Base-by-base conservation (phyloP, 2,329 filamentous ascomycete genomes). In the Magnaporthiopsis incrustans region DNA sequence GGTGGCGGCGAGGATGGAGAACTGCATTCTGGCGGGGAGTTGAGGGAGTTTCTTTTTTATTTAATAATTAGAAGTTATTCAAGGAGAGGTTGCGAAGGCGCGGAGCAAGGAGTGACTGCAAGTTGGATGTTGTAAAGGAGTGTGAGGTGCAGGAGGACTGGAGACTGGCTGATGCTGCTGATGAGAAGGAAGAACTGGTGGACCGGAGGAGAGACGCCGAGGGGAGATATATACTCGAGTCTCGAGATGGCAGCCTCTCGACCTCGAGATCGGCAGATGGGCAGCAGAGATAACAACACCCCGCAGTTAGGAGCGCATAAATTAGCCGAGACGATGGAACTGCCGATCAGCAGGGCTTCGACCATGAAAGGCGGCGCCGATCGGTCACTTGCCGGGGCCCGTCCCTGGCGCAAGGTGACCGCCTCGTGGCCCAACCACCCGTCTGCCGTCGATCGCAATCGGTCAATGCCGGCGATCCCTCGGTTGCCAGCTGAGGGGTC, bases 1-100 rank as follows among this genome's bases (percentile, higher is more conserved):
- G 35, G 60, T 25, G 38, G 33, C 26, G 60, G 35, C 33, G 38
- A 53, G 15, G 60, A 53, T 30, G 38, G 60, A 61, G 60, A 50
- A 61, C 12, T 27, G 25, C 60, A 61, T 61, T 10, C 32, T 61
- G 33, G 25, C 35, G n/a, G 44, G 22, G 1, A 18, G 22, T n/a
- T 8, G 44, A 7, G 44, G 44, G 22, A 14, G 27, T 30, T 30
- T 30, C 5, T 30, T 30, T 30, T 3, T 30, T 30, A n/a, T 22
- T 15, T 15, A 11, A 10, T 53, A n/a, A 53, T 50, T 50, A 53
- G 2, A 15, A 38, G 35, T 53, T 53, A 53, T 15, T 8, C 8
- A 53, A 38, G 35, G 44, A n/a, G 44, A 53, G 2, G 35, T 18
- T 53, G 18, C n/a, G 3, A 8, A 53, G 6, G 35, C 12, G 12